A percentile compares a stretch with the other conserved stretches of the same genome.
Conservation (phyloP, 257 asterid species). For the Primulina huaijiensis region DNA sequence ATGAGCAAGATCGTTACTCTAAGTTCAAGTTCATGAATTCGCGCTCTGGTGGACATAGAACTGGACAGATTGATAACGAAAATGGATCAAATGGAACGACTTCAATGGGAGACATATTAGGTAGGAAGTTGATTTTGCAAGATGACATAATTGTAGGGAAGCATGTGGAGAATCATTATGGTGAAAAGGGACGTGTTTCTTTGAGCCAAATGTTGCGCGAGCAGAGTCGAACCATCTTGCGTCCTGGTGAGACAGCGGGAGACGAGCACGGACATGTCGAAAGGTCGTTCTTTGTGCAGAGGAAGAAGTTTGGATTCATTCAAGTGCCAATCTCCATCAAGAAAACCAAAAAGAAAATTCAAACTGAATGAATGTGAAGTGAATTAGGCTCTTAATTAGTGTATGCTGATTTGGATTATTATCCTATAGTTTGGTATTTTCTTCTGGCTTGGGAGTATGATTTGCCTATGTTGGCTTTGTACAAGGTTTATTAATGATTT, state of each 20-base stretch:
- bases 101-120: constrained; percentile 57
- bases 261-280: constrained; percentile 36
- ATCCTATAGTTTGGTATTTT: neutral
- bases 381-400: neutral
- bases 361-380: neutral
- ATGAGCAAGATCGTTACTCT: constrained; percentile 21
- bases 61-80: constrained; percentile 29
- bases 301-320: constrained; percentile 90
- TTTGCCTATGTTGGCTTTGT: neutral
- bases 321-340: constrained; percentile 62
- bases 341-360: constrained; percentile 10
- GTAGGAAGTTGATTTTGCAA: constrained; percentile 47
- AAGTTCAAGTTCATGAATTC: constrained; percentile 58
- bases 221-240: constrained; percentile 60
- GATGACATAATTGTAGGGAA: constrained; percentile 49
- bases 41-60: constrained; percentile 28
- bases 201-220: constrained; percentile 86
- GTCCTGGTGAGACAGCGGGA: constrained; percentile 35
- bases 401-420: neutral
- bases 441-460: neutral
- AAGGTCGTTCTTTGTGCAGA: constrained; percentile 54
- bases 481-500: neutral
- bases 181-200: constrained; percentile 50
- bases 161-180: constrained; percentile 39
- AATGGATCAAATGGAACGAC: constrained; percentile 13